phyloP scores from a whole-genome alignment of 345 rosid genomes.

The Eucalyptus caleyi region DNA sequence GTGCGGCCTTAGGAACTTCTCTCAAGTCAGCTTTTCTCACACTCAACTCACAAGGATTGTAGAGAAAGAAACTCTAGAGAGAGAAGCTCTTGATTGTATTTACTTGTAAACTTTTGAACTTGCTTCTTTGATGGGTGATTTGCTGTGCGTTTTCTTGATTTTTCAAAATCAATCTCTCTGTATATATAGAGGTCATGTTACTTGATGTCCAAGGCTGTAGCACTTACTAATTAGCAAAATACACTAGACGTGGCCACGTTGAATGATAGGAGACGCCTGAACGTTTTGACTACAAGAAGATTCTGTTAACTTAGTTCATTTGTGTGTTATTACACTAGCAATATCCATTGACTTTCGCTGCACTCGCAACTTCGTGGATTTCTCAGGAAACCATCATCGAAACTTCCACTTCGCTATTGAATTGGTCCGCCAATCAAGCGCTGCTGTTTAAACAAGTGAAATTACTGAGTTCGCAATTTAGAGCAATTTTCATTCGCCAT shows the following conservation, averaged over 20 bases:
- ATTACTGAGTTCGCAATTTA: neutral
- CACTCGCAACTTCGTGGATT: neutral
- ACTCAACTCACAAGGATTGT: no score
- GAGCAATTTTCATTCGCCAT: neutral
- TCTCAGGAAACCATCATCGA: neutral
- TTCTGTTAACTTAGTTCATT: no score
- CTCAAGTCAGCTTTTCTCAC: no score
- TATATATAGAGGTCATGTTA: neutral
- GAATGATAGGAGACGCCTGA: neutral
- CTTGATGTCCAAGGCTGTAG: neutral
- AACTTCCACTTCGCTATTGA: neutral
- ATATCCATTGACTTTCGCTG: no score
- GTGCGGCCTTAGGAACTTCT: no score
- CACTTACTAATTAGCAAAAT: neutral
- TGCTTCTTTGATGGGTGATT: neutral
- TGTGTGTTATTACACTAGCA: no score
- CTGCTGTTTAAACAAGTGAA: neutral
- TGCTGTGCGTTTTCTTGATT: neutral
- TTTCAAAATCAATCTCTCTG: neutral
- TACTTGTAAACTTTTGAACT: neutral
- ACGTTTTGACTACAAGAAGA: neutral
- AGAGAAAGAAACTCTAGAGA: no score
- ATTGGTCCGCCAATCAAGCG: neutral
- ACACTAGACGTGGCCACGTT: neutral
- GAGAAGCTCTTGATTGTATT: no score